A percentile compares a stretch with the other conserved stretches of the same genome.
Evolutionary conservation across 2,329 filamentous ascomycete species (phyloP).

Genomic region (Fusarium transvaalense): DNA sequence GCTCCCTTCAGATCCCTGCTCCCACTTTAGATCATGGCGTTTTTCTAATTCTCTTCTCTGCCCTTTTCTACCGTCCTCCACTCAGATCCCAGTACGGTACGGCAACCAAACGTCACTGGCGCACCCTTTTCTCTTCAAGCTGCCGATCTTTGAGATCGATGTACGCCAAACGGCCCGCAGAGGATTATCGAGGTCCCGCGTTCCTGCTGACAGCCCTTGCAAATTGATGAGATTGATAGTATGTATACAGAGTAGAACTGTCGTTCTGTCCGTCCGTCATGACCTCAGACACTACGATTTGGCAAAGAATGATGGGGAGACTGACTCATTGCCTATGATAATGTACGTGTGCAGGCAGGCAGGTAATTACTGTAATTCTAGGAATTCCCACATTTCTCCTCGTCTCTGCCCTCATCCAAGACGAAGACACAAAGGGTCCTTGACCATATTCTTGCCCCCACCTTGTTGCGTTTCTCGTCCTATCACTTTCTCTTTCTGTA

Average conservation of each 20-base stretch:
- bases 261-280: slow-evolving; percentile 8
- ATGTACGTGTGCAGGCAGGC: not conserved
- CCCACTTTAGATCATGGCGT: slow-evolving; percentile 39
- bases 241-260: no score
- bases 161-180: slow-evolving; percentile 45
- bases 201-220: slow-evolving; percentile 36
- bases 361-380: not conserved
- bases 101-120: slow-evolving; percentile 45
- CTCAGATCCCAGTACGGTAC: slow-evolving; percentile 41
- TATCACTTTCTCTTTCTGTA: slow-evolving; percentile 17
- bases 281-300: not conserved
- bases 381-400: slow-evolving; percentile 30
- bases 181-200: slow-evolving; percentile 36
- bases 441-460: slow-evolving; percentile 28
- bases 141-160: slow-evolving; percentile 49
- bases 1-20: slow-evolving; percentile 27
- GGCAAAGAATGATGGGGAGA: not conserved
- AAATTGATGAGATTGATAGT: not conserved
- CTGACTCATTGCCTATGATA: not conserved
- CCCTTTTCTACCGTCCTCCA: slow-evolving; percentile 35
- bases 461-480: slow-evolving; percentile 39
- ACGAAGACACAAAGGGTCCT: slow-evolving; percentile 38
- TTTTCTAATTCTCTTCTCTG: slow-evolving; percentile 13
- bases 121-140: slow-evolving; percentile 39
- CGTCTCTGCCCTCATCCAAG: slow-evolving; percentile 21